phyloP scores from a whole-genome alignment of 768 basidiomycete genomes.

The Kockovaella imperatae region DNA sequence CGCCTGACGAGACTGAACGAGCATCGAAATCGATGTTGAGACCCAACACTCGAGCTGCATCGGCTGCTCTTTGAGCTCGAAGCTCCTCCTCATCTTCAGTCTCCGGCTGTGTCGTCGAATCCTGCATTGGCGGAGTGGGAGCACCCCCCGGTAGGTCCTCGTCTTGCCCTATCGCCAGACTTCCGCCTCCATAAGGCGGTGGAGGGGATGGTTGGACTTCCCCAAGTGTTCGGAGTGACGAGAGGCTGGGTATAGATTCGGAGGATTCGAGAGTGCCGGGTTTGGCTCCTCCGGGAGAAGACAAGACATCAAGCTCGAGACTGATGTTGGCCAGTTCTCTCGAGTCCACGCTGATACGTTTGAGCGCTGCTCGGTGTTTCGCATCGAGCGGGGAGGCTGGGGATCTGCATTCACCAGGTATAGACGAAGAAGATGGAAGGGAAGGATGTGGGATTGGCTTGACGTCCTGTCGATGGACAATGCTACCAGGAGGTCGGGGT shows the following conservation, averaged over 20 bases:
- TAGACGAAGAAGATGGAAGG: background rate
- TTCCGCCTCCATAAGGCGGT: conserved; percentile 26
- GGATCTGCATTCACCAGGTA: background rate
- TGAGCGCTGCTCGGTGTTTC: too few relatives aligned
- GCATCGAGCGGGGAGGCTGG: background rate
- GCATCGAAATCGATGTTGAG: conserved; percentile 16
- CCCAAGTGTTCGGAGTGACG: background rate
- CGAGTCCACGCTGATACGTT: too few relatives aligned
- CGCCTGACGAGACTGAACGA: conserved; percentile 4
- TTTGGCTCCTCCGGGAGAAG: background rate
- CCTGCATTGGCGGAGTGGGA: conserved; percentile 7
- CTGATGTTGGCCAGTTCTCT: background rate
- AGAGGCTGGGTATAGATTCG: background rate
- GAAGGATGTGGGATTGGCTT: too few relatives aligned
- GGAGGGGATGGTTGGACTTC: conserved; percentile 29
- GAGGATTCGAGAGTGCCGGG: conserved; percentile 5
- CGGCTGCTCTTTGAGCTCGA: conserved; percentile 13
- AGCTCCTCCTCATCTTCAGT: conserved; percentile 6
- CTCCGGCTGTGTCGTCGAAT: background rate
- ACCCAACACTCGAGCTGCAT: conserved; percentile 15
- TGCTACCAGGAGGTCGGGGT: conserved; percentile 23
- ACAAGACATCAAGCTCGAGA: background rate
- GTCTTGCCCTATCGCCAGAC: too few relatives aligned
- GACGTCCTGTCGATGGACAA: conserved; percentile 5
- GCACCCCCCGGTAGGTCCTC: conserved; percentile 10